A percentile compares a stretch with the other conserved stretches of the same genome.
Conservation (phyloP, 805 yeast genomes). For the Debaryomyces tyrocola region DNA sequence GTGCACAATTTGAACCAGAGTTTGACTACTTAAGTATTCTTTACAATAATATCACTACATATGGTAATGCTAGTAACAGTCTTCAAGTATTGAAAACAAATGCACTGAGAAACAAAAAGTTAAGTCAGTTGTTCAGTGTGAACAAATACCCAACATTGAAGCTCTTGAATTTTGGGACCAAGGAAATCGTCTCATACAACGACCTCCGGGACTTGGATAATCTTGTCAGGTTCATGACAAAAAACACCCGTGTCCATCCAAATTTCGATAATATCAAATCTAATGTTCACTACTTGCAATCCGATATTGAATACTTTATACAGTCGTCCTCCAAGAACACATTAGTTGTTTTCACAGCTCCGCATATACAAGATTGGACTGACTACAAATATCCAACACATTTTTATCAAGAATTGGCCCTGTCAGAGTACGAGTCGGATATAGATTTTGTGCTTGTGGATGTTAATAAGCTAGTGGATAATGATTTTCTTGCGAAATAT, state of each 20-base stretch:
- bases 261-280: slow-evolving; percentile 21
- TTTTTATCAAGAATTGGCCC: slow-evolving; percentile 31
- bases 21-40: slow-evolving; percentile 42
- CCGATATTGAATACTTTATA: slow-evolving; percentile 3
- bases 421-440: slow-evolving; percentile 3
- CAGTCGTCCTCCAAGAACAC: slow-evolving; percentile 8
- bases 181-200: slow-evolving; percentile 36
- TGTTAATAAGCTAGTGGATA: slow-evolving; percentile 17
- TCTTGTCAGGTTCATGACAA: slow-evolving; percentile 21
- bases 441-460: slow-evolving; percentile 26
- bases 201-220: slow-evolving; percentile 22
- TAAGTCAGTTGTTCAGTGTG: slow-evolving; percentile 41
- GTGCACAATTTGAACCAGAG: slow-evolving; percentile 31
- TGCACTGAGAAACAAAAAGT: slow-evolving; percentile 24
- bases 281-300: slow-evolving; percentile 12
- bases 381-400: slow-evolving; percentile 33
- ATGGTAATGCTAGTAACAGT: slow-evolving; percentile 24
- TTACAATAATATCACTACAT: slow-evolving; percentile 38
- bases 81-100: slow-evolving; percentile 35
- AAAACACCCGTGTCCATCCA: slow-evolving; percentile 17
- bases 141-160: slow-evolving; percentile 50
- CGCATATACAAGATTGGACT: slow-evolving; percentile 29
- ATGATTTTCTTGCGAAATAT: slow-evolving; percentile 20
- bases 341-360: slow-evolving; percentile 24
- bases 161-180: slow-evolving; percentile 43